Evolutionary conservation across 371 early-diverging fungal genomes (phyloP).

Genomic region (Mortierella sp.): DNA sequence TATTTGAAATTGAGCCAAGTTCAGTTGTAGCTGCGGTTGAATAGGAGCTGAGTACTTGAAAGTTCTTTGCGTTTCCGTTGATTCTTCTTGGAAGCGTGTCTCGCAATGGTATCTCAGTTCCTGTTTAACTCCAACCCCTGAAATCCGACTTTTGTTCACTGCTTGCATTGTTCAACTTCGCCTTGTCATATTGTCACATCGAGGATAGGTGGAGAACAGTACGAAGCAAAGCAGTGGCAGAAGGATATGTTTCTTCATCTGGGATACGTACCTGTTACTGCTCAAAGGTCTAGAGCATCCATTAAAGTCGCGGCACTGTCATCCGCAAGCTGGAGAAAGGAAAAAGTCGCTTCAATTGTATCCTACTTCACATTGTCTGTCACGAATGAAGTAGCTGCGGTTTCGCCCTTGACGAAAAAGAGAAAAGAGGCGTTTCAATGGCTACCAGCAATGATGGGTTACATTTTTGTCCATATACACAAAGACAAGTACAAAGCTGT

Average conservation of each 20-base stretch:
- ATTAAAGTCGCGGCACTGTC: not conserved
- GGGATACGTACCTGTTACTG: too few relatives aligned
- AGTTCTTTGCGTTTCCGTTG: not conserved
- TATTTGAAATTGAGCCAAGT: not conserved
- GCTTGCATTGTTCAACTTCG: not conserved
- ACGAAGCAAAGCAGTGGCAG: too few relatives aligned
- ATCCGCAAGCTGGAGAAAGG: not conserved
- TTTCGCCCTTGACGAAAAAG: not conserved
- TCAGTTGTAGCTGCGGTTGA: not conserved
- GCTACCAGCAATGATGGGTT: too few relatives aligned
- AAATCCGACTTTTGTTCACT: not conserved
- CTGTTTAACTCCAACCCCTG: not conserved
- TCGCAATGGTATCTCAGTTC: not conserved
- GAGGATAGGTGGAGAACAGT: too few relatives aligned
- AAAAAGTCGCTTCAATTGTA: not conserved
- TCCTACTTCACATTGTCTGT: not conserved
- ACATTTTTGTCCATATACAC: too few relatives aligned
- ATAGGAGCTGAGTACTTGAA: too few relatives aligned
- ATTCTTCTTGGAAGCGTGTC: not conserved
- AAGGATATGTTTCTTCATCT: too few relatives aligned
- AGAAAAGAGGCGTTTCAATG: not conserved
- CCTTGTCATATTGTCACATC: not conserved
- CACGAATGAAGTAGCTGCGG: not conserved
- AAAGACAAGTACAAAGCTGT: too few relatives aligned
- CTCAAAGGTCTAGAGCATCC: not conserved